Evolutionary conservation across 2,329 filamentous ascomycete species (phyloP).

Genomic region (Fusarium pseudograminearum): DNA sequence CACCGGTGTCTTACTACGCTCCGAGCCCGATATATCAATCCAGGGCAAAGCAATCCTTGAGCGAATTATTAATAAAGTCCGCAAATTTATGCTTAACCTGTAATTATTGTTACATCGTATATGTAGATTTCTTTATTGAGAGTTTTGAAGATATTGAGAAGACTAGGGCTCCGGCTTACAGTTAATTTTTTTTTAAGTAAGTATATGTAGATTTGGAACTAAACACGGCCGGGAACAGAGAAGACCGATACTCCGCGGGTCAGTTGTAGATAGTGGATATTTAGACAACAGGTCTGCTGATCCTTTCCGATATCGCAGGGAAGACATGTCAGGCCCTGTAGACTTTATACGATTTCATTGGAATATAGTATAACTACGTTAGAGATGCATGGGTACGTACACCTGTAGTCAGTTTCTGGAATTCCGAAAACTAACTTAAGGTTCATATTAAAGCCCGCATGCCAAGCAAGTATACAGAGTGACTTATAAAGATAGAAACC

Average conservation of each 20-base stretch:
- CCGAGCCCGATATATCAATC: too few species aligned
- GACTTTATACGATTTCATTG: neutral
- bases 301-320: neutral
- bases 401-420: neutral
- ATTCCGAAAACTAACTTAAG: neutral
- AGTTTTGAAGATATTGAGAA: too few species aligned
- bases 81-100: too few species aligned
- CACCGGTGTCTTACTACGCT: too few species aligned
- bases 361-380: neutral
- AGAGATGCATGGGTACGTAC: neutral
- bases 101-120: too few species aligned
- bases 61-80: too few species aligned
- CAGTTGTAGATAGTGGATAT: neutral
- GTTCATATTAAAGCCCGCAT: neutral
- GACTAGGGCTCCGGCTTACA: too few species aligned
- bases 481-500: neutral
- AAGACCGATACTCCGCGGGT: too few species aligned
- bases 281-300: neutral
- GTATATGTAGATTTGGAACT: too few species aligned
- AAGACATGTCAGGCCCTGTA: neutral
- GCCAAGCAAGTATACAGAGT: rapidly evolving
- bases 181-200: too few species aligned
- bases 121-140: too few species aligned
- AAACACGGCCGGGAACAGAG: neutral
- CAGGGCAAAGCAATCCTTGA: too few species aligned